These are phyloP conservation scores for Claviceps spartinae DNA, from an alignment of 2,329 filamentous ascomycete species.

Conservation along the genomic window DNA sequence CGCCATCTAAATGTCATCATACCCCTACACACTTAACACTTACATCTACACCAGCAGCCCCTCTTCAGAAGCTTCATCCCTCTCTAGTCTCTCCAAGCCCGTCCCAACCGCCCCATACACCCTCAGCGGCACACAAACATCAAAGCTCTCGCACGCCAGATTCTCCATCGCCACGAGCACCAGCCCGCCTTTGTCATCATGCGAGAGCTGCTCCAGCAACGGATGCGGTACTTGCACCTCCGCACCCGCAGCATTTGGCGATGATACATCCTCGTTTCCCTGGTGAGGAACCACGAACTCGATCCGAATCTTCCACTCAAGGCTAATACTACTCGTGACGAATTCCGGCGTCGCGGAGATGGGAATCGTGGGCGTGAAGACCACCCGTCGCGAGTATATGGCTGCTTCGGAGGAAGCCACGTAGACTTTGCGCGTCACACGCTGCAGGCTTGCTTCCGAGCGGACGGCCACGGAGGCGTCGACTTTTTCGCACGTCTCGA, in stretches of 20 bases:
- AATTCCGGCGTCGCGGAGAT: constrained; percentile 78
- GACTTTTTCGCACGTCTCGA: constrained; percentile 80
- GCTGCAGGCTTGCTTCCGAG: constrained; percentile 71
- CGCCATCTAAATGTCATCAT: no score
- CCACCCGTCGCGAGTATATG: constrained; percentile 63
- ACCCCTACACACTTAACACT: no score
- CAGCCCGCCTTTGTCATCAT: constrained; percentile 61
- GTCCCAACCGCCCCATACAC: constrained; percentile 58
- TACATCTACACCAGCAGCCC: constrained; percentile 23
- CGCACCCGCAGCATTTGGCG: constrained; percentile 4
- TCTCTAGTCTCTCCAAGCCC: constrained; percentile 41
- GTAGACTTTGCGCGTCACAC: constrained; percentile 74
- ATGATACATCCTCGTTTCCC: constrained; percentile 5
- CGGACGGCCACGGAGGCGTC: constrained; percentile 69
- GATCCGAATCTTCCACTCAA: constrained; percentile 80
- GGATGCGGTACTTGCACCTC: constrained; percentile 20
- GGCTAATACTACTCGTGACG: constrained; percentile 71
- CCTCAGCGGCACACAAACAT: constrained; percentile 70
- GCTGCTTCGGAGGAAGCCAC: constrained; percentile 69
- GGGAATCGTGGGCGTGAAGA: constrained; percentile 76
- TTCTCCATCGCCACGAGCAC: constrained; percentile 67
- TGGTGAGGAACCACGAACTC: constrained; percentile 77
- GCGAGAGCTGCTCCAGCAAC: constrained; percentile 65
- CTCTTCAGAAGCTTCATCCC: constrained; percentile 39
- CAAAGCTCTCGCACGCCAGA: constrained; percentile 76